phyloP scores from a whole-genome alignment of 2,329 filamentous ascomycete genomes.

The Pyrenochaeta sp. region DNA sequence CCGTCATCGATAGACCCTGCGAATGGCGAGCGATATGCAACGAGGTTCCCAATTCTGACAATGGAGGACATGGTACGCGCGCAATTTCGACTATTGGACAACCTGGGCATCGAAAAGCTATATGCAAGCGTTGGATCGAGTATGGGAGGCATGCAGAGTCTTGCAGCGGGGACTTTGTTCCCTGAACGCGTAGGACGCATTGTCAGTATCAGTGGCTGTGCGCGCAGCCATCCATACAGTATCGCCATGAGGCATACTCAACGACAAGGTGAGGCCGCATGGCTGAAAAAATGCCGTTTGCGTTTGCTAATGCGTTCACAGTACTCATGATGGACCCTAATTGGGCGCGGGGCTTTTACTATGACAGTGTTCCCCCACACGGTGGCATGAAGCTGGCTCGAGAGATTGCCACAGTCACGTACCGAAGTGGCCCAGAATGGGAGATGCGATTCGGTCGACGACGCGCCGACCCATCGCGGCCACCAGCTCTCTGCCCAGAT shows the following conservation, averaged over 20 bases:
- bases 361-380: constrained; percentile 83
- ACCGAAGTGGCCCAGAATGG: constrained; percentile 96
- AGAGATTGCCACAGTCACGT: constrained; percentile 97
- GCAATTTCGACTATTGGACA: constrained; percentile 88
- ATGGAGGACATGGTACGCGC: constrained; percentile 98
- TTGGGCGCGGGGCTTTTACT: constrained; percentile 94
- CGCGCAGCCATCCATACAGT: constrained; percentile 93
- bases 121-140: constrained; percentile 94
- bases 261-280: constrained; percentile 67
- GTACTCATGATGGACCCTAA: constrained; percentile 99
- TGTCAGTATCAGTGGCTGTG: constrained; percentile 91
- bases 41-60: constrained; percentile 92
- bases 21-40: constrained; percentile 88
- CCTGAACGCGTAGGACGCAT: constrained; percentile 82
- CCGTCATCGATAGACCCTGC: constrained; percentile 88
- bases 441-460: constrained; percentile 91
- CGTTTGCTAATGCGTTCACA: constrained; percentile 25
- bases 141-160: constrained; percentile 98
- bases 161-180: constrained; percentile 86
- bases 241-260: constrained; percentile 99
- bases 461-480: constrained; percentile 83
- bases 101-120: constrained; percentile 76
- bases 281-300: not conserved
- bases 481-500: constrained; percentile 93
- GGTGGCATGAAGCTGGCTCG: constrained; percentile 97